phyloP scores from a whole-genome alignment of 768 basidiomycete species.

The Lactifluus subvellereus region DNA sequence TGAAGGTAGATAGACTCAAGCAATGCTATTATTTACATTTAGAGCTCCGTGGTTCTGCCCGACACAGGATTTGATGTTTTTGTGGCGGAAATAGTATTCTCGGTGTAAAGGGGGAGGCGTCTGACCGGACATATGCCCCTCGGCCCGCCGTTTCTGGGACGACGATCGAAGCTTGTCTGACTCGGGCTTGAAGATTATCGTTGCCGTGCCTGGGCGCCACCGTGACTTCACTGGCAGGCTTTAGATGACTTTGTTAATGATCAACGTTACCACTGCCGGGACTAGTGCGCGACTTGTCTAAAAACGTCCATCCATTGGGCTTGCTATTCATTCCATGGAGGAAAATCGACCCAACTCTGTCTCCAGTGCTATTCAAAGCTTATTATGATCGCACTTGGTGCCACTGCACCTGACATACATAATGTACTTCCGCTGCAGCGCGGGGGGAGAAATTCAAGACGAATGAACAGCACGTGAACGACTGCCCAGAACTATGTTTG shows the following conservation, averaged over 20 bases:
- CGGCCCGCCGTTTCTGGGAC: not conserved
- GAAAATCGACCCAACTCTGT: not conserved
- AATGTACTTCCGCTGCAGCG: no score
- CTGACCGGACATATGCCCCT: not conserved
- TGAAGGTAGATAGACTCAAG: constrained; percentile 29
- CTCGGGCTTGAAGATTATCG: not conserved
- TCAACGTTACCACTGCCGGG: not conserved
- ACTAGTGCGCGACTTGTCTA: not conserved
- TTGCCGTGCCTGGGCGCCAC: not conserved
- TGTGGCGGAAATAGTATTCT: not conserved
- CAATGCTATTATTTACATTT: not conserved
- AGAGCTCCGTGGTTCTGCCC: not conserved
- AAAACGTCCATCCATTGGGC: not conserved
- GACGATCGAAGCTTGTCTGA: not conserved
- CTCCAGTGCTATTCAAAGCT: no score
- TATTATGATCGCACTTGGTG: no score
- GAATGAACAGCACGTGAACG: not conserved
- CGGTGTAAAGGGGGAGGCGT: not conserved
- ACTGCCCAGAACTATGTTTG: not conserved
- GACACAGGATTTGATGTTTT: not conserved
- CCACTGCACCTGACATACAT: no score
- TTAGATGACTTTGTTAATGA: not conserved
- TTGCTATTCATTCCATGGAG: not conserved
- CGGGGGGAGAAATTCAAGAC: no score
- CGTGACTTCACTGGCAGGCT: no score